Base-by-base conservation (phyloP, 805 yeast genomes). In the Jamesozyma hellenica region DNA sequence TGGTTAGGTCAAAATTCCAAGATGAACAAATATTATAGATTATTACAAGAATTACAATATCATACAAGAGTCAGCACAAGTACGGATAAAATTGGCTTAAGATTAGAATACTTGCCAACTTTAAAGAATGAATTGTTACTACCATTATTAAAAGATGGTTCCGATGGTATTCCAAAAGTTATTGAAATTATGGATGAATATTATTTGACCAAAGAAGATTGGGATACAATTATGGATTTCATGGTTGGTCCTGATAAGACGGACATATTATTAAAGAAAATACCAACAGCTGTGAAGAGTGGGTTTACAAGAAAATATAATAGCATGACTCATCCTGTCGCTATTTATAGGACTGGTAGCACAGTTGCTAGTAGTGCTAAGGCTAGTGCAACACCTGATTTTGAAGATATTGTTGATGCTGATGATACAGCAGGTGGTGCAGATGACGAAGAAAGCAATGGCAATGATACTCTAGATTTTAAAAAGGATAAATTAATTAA, bases 1-100 rank as follows among this genome's bases (percentile, higher is more conserved):
- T 88, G 88, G 84, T 66, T 90, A 39, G 98, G 97, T 0, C 90
- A 88, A 56, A 83, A 84, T 52, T 85, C 96, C 16, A 87, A 85
- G 61, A 66, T 74, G 13, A 77, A 79, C 64, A 92, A 92, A 60
- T 82, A 75, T 56, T 73, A 69, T 40, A 71, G 99, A 42, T 57
- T 83, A 39, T 67, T 92, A 31, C 95, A 88, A 48, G 96, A 87
- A 53, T 53, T 92, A 40, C 94, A 87, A 46, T 82, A 90, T 49
- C 96, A 88, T 53, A 76, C 94, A 13, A 74, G 95, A 34, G 68
- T 87, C 41, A 72, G 79, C 43, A 82, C 95, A 0, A 78, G 84
- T 15, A 80, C 95, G 0, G 80, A 82, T 52, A 78, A 80, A 48
- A 57, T 63, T 14, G 92, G 83, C 51, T 67, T 92, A 45, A 70